Percentiles rank a stretch among this genome's conserved stretches.
phyloP scores from a whole-genome alignment of 768 basidiomycete species.

The Harrya chromipes region DNA sequence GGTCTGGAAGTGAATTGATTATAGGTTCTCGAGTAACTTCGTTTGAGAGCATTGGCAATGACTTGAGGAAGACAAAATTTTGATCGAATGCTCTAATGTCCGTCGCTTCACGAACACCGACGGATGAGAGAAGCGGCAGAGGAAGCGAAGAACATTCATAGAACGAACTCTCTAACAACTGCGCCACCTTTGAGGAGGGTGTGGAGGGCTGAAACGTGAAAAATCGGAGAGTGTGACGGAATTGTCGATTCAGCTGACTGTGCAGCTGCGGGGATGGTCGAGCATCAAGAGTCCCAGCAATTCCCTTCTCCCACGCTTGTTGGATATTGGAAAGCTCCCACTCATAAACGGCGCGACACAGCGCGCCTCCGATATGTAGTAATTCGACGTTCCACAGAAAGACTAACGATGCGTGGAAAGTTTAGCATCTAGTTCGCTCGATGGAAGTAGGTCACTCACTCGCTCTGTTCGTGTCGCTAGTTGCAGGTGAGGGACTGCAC shows the following conservation, averaged over 20 bases:
- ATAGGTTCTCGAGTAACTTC: slow-evolving; percentile 33
- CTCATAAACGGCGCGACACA: slow-evolving; percentile 11
- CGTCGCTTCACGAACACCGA: slow-evolving; percentile 62
- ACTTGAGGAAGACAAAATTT: slow-evolving; percentile 69
- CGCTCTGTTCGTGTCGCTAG: slow-evolving; percentile 8
- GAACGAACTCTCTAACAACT: slow-evolving; percentile 67
- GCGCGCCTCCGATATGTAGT: slow-evolving; percentile 9
- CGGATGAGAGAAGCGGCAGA: slow-evolving; percentile 71
- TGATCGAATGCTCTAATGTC: slow-evolving; percentile 72
- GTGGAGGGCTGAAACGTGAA: slow-evolving; percentile 39
- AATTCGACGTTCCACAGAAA: neutral
- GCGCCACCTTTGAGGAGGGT: slow-evolving; percentile 75
- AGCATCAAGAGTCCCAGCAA: too few species aligned
- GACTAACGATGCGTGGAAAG: too few species aligned
- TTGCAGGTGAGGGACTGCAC: neutral
- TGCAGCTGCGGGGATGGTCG: too few species aligned
- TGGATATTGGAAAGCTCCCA: slow-evolving; percentile 11
- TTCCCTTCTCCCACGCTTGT: neutral
- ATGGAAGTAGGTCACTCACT: neutral
- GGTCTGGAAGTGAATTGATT: slow-evolving; percentile 45
- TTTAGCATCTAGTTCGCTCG: too few species aligned
- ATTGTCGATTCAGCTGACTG: neutral
- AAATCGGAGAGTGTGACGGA: slow-evolving; percentile 10
- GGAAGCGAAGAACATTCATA: slow-evolving; percentile 58
- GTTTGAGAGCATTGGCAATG: slow-evolving; percentile 67